Base-by-base conservation (phyloP, 768 basidiomycete genomes). In the Xerocomus spinulosus region DNA sequence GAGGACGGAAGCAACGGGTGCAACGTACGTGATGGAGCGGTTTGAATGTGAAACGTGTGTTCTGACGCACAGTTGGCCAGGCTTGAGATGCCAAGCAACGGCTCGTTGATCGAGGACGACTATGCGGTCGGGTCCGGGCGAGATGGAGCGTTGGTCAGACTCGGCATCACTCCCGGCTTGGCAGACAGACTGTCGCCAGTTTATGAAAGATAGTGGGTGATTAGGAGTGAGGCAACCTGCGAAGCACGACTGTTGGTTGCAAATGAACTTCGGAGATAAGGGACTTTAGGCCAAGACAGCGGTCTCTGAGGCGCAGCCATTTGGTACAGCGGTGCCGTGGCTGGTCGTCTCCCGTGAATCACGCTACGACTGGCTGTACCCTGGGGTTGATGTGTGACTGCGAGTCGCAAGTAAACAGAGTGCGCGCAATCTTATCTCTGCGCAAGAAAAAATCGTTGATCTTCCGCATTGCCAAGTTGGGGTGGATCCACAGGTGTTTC, bases 1-100 rank as follows among this genome's bases (percentile, higher is more conserved):
- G 32, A 35, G 17, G 8, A 9, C 18, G 34, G 34, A 17, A 28
- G 26, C 6, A 28, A 28, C 26, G n/a, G n/a, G n/a, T n/a, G n/a
- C n/a, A n/a, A n/a, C n/a, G 26, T 57, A 37, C 56, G 43, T 30
- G 38, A 37, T 34, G 13, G 39, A 14, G 21, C 32, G 24, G 28
- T 26, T 21, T 25, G 33, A 39, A 30, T 43, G 36, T 53, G 54
- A 57, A 57, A 59, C 57, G 26, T 17, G 18, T 5, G 46, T n/a
- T 21, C 21, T 20, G 45, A 30, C 13, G 36, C 13, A 32, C 29
- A 17, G 39, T 33, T 35, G 44, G 6, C 36, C 41, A 44, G 45
- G 34, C 37, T 36, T 29, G 18, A 29, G 34, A 32, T 28, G 38
- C 42, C 41, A 38, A 38, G 45, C 25, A 24, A 38, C 20, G n/a